These are phyloP conservation scores for Moringa oleifera DNA, from an alignment of 345 rosid genomes.

Conservation along the genomic window DNA sequence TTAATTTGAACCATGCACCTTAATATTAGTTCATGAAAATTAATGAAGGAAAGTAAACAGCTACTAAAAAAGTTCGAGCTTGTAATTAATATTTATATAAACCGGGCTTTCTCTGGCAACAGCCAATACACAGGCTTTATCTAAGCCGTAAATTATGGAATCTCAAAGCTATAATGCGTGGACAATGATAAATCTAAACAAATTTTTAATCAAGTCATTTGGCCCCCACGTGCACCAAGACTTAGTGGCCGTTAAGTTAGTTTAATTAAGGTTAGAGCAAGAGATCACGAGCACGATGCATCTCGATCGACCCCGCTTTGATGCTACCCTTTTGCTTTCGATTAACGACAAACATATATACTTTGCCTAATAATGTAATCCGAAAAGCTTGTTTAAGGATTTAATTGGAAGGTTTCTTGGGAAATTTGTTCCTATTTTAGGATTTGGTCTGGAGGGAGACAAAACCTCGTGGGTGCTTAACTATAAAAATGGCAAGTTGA, in stretches of 20 bases:
- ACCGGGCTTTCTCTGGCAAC: too few relatives aligned
- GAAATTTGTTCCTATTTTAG: neutral
- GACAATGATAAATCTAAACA: neutral
- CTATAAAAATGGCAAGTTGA: constrained; percentile 8
- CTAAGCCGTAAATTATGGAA: constrained; percentile 7
- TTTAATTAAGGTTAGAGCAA: neutral
- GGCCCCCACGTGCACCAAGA: constrained; percentile 11
- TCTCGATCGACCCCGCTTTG: constrained; percentile 4
- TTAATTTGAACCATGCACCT: neutral
- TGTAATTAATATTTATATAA: too few relatives aligned
- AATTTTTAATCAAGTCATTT: neutral
- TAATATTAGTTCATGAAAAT: too few relatives aligned
- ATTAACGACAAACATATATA: constrained; percentile 7
- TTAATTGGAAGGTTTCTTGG: neutral
- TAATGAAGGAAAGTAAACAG: too few relatives aligned
- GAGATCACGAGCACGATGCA: neutral
- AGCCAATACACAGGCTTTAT: neutral
- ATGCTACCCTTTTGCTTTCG: neutral
- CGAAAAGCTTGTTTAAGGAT: neutral
- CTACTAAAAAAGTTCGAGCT: too few relatives aligned
- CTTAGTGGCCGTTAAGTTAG: constrained; percentile 22
- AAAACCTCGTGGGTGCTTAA: constrained; percentile 6
- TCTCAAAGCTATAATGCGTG: neutral
- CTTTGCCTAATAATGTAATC: neutral
- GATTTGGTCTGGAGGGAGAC: constrained; percentile 10